Evolutionary conservation across 1,139 yeast species (phyloP).

Genomic region (Casaregolazyma lundiana): DNA sequence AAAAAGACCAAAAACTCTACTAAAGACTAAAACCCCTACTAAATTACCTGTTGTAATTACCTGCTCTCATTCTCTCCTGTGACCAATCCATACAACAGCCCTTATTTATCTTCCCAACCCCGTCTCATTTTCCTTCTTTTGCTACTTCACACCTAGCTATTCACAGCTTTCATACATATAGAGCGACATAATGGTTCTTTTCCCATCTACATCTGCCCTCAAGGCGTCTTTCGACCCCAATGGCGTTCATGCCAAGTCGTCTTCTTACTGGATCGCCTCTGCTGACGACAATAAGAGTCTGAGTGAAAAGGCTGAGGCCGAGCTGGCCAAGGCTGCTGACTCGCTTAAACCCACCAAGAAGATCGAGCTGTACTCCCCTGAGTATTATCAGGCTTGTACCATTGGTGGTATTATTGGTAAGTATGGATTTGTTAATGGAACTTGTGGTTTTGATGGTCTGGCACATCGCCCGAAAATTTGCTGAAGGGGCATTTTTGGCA

Average conservation of each 20-base stretch:
- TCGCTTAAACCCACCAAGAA: conserved; percentile 29
- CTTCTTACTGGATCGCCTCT: conserved; percentile 33
- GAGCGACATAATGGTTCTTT: conserved; percentile 32
- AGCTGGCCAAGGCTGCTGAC: conserved; percentile 31
- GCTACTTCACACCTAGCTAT: conserved; percentile 9
- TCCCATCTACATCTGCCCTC: conserved; percentile 36
- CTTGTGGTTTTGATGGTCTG: not conserved
- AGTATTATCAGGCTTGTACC: conserved; percentile 80
- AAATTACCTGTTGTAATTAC: too few relatives aligned
- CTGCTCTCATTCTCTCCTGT: not conserved
- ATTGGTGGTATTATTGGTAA: conserved; percentile 68
- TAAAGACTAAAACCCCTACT: too few relatives aligned
- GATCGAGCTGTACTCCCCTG: conserved; percentile 57
- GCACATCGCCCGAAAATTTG: not conserved
- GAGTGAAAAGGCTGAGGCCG: conserved; percentile 29
- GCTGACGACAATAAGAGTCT: conserved; percentile 31
- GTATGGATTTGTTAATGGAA: conserved; percentile 14
- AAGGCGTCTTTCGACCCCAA: conserved; percentile 38
- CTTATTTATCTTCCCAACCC: not conserved
- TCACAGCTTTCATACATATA: conserved; percentile 7
- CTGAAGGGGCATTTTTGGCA: not conserved
- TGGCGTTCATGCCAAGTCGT: conserved; percentile 25
- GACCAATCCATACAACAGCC: too few relatives aligned
- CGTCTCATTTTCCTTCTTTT: conserved; percentile 2
- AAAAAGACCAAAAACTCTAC: too few relatives aligned